Percentiles rank a stretch among this genome's conserved stretches.
These are phyloP conservation scores for Parietaria judaica DNA, from an alignment of 306 rosid genomes.

Conservation along the genomic window DNA sequence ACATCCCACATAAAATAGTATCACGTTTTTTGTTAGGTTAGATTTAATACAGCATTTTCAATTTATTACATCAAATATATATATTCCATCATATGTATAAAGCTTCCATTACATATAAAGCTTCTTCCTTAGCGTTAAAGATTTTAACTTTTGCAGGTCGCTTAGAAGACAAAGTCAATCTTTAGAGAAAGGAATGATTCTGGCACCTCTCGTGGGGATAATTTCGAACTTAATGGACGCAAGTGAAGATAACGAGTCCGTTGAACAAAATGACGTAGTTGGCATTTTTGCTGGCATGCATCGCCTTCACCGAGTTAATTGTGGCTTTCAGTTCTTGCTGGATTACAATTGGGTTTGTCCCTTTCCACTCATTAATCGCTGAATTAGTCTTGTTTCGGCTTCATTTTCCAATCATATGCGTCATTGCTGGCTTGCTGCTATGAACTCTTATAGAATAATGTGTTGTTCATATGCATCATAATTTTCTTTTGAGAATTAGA, in stretches of 20 bases:
- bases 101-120: background rate
- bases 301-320: conserved; percentile 65
- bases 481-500: too few species aligned
- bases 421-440: too few species aligned
- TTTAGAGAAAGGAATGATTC: conserved; percentile 83
- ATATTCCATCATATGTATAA: too few species aligned
- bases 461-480: too few species aligned
- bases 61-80: too few species aligned
- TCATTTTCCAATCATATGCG: background rate
- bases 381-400: too few species aligned
- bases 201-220: conserved; percentile 89
- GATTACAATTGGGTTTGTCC: conserved; percentile 85
- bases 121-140: conserved; percentile 5
- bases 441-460: too few species aligned
- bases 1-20: background rate
- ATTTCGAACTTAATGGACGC: conserved; percentile 81
- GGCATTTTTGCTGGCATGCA: conserved; percentile 88
- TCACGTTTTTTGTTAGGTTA: too few species aligned
- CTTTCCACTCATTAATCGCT: background rate
- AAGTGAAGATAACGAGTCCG: conserved; percentile 38
- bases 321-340: conserved; percentile 78
- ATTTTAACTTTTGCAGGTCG: conserved; percentile 39
- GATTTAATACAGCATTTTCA: too few species aligned
- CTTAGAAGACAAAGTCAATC: conserved; percentile 71
- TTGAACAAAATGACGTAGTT: conserved; percentile 62